A percentile compares a stretch with the other conserved stretches of the same genome.
Evolutionary conservation across 106 monocot species (phyloP).

Genomic region (Allium cepa): DNA sequence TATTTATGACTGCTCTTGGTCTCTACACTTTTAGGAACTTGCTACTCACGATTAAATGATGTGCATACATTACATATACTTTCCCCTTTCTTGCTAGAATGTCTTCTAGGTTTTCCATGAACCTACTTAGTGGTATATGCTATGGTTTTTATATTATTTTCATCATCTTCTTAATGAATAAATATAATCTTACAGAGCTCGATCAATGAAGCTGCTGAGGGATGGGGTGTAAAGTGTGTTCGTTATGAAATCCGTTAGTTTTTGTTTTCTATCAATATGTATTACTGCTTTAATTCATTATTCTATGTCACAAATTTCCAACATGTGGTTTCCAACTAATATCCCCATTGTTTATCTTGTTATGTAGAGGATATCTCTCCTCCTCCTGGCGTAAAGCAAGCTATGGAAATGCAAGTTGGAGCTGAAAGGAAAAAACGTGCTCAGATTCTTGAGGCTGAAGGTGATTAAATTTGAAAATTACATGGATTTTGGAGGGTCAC

Average conservation of each 20-base stretch:
- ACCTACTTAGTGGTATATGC: background rate
- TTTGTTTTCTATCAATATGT: background rate
- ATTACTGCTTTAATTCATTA: background rate
- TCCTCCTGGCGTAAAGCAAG: slow-evolving; percentile 79
- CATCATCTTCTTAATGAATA: background rate
- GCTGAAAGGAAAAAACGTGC: slow-evolving; percentile 97
- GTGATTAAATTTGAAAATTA: slow-evolving; percentile 19
- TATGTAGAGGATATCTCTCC: slow-evolving; percentile 86
- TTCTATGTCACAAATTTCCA: background rate
- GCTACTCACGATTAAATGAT: too few species aligned
- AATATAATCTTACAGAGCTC: slow-evolving; percentile 40
- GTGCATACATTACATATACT: too few species aligned
- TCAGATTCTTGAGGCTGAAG: slow-evolving; percentile 96
- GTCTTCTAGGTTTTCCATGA: too few species aligned
- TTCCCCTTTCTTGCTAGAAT: too few species aligned
- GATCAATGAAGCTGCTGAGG: slow-evolving; percentile 87
- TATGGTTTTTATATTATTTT: background rate
- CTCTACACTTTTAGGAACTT: too few species aligned
- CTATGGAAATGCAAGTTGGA: slow-evolving; percentile 99
- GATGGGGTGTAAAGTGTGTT: slow-evolving; percentile 88
- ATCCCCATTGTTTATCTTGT: background rate
- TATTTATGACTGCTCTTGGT: too few species aligned
- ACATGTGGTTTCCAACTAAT: too few species aligned
- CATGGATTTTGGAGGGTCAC: background rate
- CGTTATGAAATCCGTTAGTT: slow-evolving; percentile 91